A percentile compares a stretch with the other conserved stretches of the same genome.
phyloP scores from a whole-genome alignment of 441 rosid genomes.

The Cnidoscolus chayamansa region DNA sequence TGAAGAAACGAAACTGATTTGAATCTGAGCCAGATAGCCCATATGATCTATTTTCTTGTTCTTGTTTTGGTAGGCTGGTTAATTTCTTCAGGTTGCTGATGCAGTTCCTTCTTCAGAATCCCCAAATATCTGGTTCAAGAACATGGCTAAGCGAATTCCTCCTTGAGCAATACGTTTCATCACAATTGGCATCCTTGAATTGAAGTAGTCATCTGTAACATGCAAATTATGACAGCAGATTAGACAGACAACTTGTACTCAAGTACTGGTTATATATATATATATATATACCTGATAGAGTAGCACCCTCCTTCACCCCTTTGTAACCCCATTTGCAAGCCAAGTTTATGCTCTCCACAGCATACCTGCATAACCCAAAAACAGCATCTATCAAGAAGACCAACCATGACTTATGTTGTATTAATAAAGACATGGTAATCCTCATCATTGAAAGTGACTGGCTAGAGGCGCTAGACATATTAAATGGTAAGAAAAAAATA shows the following conservation, averaged over 20 bases:
- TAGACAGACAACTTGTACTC: too few species aligned
- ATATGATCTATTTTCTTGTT: background rate
- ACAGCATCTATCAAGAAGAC: background rate
- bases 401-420: too few species aligned
- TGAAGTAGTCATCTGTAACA: slow-evolving; percentile 68
- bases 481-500: too few species aligned
- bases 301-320: slow-evolving; percentile 61
- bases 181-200: slow-evolving; percentile 75
- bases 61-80: background rate
- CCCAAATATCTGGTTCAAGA: slow-evolving; percentile 59
- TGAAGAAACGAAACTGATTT: background rate
- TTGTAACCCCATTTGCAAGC: slow-evolving; percentile 95
- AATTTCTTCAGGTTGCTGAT: slow-evolving; percentile 37
- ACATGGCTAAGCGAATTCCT: slow-evolving; percentile 81
- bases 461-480: too few species aligned
- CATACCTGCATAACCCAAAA: slow-evolving; percentile 45
- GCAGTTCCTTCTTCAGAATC: slow-evolving; percentile 40
- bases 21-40: background rate
- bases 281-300: slow-evolving; percentile 57
- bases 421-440: too few species aligned
- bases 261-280: background rate
- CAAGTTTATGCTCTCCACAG: slow-evolving; percentile 65
- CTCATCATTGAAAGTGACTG: too few species aligned
- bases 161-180: slow-evolving; percentile 93
- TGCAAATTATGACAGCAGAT: background rate